phyloP scores from a whole-genome alignment of 2,329 filamentous ascomycete genomes.

The Hypomyces rosellus region DNA sequence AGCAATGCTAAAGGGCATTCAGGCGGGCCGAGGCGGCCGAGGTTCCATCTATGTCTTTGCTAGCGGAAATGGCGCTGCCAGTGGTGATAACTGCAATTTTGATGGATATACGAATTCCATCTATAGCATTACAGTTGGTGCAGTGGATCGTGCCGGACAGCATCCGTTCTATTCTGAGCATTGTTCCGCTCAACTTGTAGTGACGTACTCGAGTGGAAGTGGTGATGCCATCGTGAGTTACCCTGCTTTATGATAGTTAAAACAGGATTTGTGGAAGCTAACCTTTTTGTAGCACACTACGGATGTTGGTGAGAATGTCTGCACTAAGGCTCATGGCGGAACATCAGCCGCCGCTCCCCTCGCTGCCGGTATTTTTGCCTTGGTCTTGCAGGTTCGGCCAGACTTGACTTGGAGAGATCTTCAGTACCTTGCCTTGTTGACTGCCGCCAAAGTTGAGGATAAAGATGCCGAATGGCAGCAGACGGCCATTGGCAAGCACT shows the following conservation, averaged over 20 bases:
- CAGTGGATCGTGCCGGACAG: slow-evolving; percentile 77
- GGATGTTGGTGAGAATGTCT: slow-evolving; percentile 78
- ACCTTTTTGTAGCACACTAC: slow-evolving; percentile 65
- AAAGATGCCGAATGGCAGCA: slow-evolving; percentile 67
- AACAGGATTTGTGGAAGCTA: not conserved
- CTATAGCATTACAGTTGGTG: slow-evolving; percentile 95
- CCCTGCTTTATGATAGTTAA: not conserved
- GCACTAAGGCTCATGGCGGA: slow-evolving; percentile 78
- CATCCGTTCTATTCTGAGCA: slow-evolving; percentile 96
- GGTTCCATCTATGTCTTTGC: slow-evolving; percentile 97
- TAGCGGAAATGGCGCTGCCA: slow-evolving; percentile 79
- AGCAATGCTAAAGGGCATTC: slow-evolving; percentile 87
- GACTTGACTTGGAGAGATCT: slow-evolving; percentile 91
- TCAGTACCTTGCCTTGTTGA: slow-evolving; percentile 83
- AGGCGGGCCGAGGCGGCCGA: slow-evolving; percentile 74
- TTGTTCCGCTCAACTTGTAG: slow-evolving; percentile 90
- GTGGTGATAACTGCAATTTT: slow-evolving; percentile 96
- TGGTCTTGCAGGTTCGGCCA: slow-evolving; percentile 77
- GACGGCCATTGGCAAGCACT: slow-evolving; percentile 75
- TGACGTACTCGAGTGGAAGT: slow-evolving; percentile 91
- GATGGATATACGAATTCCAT: slow-evolving; percentile 99
- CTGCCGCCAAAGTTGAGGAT: slow-evolving; percentile 74
- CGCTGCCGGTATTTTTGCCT: slow-evolving; percentile 84
- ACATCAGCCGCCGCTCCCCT: slow-evolving; percentile 93
- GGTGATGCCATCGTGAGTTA: slow-evolving; percentile 69